These are phyloP conservation scores for Pythium periplocum DNA, from an alignment of 352 stramenopile genomes.

Conservation along the genomic window DNA sequence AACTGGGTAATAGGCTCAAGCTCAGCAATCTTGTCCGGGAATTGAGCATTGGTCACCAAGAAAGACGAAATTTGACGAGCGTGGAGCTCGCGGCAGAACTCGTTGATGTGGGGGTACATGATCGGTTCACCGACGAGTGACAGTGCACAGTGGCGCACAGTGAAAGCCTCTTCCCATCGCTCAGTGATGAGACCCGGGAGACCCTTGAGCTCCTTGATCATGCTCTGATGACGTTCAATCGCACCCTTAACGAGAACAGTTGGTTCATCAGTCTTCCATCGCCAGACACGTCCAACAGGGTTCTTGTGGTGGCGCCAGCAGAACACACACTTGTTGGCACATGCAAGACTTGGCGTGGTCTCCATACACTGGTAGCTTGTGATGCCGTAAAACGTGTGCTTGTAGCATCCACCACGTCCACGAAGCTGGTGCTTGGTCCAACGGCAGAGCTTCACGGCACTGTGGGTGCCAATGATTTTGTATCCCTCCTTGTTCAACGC, in stretches of 20 bases:
- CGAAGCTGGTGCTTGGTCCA: slow-evolving; percentile 99
- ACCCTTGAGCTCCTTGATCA: slow-evolving; percentile 95
- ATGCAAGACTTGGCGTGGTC: slow-evolving; percentile 95
- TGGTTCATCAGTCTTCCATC: slow-evolving; percentile 98
- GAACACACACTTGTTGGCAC: slow-evolving; percentile 98
- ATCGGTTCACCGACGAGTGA: slow-evolving; percentile 97
- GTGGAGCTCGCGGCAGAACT: slow-evolving; percentile 95
- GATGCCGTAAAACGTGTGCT: slow-evolving; percentile 99
- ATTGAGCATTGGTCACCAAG: slow-evolving; percentile 98
- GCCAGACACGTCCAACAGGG: slow-evolving; percentile 96
- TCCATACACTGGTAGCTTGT: slow-evolving; percentile 99
- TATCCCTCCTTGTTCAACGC: slow-evolving; percentile 97
- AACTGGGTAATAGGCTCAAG: slow-evolving; percentile 97
- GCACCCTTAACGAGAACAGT: slow-evolving; percentile 92
- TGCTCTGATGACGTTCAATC: slow-evolving; percentile 85
- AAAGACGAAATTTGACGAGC: slow-evolving; percentile 95
- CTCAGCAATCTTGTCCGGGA: slow-evolving; percentile 94
- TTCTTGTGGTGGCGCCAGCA: slow-evolving; percentile 99
- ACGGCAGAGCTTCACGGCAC: slow-evolving; percentile 97
- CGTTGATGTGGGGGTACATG: slow-evolving; percentile 99
- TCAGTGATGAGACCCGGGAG: slow-evolving; percentile 93
- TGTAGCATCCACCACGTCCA: slow-evolving; percentile 97
- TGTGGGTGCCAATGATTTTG: slow-evolving; percentile 97
- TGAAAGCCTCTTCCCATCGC: slow-evolving; percentile 95
- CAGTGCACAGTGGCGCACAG: slow-evolving; percentile 95